Conservation (phyloP, 192 early-diverging fungal genomes). For the Mortierella antarctica region DNA sequence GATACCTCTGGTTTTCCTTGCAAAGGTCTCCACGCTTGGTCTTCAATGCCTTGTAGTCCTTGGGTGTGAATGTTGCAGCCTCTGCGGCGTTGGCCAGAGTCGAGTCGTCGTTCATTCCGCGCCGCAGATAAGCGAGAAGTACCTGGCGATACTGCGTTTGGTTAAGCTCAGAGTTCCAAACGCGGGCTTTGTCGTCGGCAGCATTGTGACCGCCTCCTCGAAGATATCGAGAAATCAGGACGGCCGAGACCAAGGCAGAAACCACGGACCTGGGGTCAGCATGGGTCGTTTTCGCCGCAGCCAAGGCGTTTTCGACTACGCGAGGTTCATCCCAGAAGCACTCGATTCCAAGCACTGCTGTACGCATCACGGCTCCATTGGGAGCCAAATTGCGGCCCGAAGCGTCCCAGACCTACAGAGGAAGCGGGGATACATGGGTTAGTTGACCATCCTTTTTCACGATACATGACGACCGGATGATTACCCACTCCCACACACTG, state of each 20-base stretch:
- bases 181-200: neutral
- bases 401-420: slow-evolving; percentile 35
- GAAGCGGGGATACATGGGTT: neutral
- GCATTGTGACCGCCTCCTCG: slow-evolving; percentile 26
- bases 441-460: neutral
- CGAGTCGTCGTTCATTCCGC: slow-evolving; percentile 10
- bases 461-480: neutral
- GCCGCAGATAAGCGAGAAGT: slow-evolving; percentile 20
- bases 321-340: slow-evolving; percentile 52
- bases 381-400: slow-evolving; percentile 43
- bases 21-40: neutral
- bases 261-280: slow-evolving; percentile 55
- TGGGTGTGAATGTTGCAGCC: slow-evolving; percentile 7
- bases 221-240: slow-evolving; percentile 51
- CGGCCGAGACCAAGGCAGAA: slow-evolving; percentile 37
- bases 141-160: slow-evolving; percentile 13
- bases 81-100: too few species aligned
- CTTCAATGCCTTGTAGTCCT: slow-evolving; percentile 11
- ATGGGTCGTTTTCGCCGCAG: slow-evolving; percentile 57
- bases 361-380: slow-evolving; percentile 55
- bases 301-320: slow-evolving; percentile 51
- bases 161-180: slow-evolving; percentile 20
- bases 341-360: slow-evolving; percentile 46
- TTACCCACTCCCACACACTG: neutral
- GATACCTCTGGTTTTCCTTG: slow-evolving; percentile 2